Evolutionary conservation across 495 filamentous ascomycete genomes (phyloP).

Genomic region (Baudoinia panamericana): DNA sequence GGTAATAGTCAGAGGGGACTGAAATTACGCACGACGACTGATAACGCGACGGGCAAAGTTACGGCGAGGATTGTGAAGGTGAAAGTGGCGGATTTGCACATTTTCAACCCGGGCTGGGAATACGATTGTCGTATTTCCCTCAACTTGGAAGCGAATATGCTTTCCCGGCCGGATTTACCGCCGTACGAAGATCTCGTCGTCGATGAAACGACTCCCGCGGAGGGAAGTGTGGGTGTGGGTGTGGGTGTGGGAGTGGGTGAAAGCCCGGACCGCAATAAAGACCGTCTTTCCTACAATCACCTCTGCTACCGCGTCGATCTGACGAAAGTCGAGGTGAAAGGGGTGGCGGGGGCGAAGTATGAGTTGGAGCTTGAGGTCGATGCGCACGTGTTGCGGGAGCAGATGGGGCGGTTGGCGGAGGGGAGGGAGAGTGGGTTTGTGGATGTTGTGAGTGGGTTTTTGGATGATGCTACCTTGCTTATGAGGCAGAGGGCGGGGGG

Average conservation of each 20-base stretch:
- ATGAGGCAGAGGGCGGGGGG: slow-evolving; percentile 13
- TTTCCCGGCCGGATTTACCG: slow-evolving; percentile 36
- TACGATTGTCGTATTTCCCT: slow-evolving; percentile 84
- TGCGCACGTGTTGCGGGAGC: slow-evolving; percentile 49
- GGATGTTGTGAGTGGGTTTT: slow-evolving; percentile 62
- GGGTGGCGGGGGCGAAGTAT: slow-evolving; percentile 51
- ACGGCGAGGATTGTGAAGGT: slow-evolving; percentile 80
- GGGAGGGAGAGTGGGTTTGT: slow-evolving; percentile 55
- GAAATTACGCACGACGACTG: slow-evolving; percentile 67
- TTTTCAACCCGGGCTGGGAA: slow-evolving; percentile 54
- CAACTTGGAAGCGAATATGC: slow-evolving; percentile 77
- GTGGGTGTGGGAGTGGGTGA: no score
- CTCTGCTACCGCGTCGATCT: slow-evolving; percentile 75
- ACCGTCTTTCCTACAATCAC: slow-evolving; percentile 79
- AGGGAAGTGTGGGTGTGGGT: no score
- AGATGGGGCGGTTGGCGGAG: slow-evolving; percentile 47
- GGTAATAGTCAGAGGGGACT: slow-evolving; percentile 45
- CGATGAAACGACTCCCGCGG: slow-evolving; percentile 13
- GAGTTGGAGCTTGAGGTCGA: slow-evolving; percentile 81
- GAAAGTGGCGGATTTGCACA: slow-evolving; percentile 67
- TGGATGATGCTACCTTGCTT: slow-evolving; percentile 56
- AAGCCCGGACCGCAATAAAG: slow-evolving; percentile 57
- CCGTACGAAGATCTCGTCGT: slow-evolving; percentile 36
- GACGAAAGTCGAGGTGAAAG: slow-evolving; percentile 55
- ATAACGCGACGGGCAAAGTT: slow-evolving; percentile 57